phyloP scores from a whole-genome alignment of 768 basidiomycete genomes.

The Phaffia tasmanica region DNA sequence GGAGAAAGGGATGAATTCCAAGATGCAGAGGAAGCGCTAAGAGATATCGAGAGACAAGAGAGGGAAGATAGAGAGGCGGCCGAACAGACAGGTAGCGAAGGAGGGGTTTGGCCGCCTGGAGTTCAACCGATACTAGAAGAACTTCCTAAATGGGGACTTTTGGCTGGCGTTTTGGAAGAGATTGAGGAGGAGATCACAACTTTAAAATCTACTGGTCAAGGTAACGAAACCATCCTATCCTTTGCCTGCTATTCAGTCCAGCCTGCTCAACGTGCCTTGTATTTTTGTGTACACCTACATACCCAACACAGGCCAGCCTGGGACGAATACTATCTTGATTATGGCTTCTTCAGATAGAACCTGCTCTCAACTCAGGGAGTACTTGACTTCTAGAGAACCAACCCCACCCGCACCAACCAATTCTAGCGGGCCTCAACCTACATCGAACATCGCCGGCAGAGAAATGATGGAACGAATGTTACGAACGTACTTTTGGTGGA shows the following conservation, averaged over 20 bases:
- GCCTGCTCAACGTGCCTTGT: neutral
- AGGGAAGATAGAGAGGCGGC: slow-evolving; percentile 19
- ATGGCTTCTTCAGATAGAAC: slow-evolving; percentile 77
- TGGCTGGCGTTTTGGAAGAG: slow-evolving; percentile 77
- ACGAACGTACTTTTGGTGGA: slow-evolving; percentile 68
- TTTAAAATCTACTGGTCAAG: neutral
- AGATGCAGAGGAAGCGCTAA: slow-evolving; percentile 44
- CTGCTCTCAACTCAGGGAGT: slow-evolving; percentile 63
- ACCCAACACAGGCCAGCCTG: slow-evolving; percentile 39
- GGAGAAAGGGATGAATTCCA: slow-evolving; percentile 44
- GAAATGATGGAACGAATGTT: slow-evolving; percentile 71
- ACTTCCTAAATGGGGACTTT: slow-evolving; percentile 80
- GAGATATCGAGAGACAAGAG: slow-evolving; percentile 28
- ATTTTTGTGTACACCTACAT: neutral
- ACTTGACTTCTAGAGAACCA: slow-evolving; percentile 46
- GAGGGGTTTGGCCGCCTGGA: slow-evolving; percentile 48
- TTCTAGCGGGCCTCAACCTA: neutral
- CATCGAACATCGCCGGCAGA: slow-evolving; percentile 45
- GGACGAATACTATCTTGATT: slow-evolving; percentile 66
- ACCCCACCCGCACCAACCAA: neutral
- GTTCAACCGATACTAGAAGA: slow-evolving; percentile 86
- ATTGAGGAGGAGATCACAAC: slow-evolving; percentile 60
- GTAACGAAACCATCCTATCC: neutral
- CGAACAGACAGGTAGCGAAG: slow-evolving; percentile 25
- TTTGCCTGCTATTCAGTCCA: neutral